These are phyloP conservation scores for Colletotrichum echinochloae DNA, from an alignment of 2,329 filamentous ascomycete species.

Conservation along the genomic window DNA sequence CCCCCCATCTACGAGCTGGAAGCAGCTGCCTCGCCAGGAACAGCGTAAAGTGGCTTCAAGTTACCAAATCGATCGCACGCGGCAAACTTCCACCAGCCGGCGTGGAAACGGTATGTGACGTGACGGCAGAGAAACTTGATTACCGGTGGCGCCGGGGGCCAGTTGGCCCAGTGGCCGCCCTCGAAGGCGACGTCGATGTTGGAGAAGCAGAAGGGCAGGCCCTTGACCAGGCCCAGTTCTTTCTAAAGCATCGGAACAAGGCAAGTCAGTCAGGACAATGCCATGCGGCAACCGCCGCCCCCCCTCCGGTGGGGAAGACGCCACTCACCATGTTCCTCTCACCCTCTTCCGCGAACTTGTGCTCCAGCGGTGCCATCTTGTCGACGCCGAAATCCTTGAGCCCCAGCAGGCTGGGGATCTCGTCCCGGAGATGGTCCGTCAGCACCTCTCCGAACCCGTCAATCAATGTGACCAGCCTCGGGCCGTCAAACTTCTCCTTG, in stretches of 20 bases:
- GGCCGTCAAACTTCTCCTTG: constrained; percentile 46
- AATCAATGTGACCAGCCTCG: constrained; percentile 45
- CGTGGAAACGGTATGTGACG: constrained; percentile 42
- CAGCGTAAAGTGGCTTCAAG: constrained; percentile 45
- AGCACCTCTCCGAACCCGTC: constrained; percentile 48
- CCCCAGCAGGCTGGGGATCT: constrained; percentile 48
- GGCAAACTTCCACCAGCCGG: constrained; percentile 45
- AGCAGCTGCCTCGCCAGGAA: constrained; percentile 22
- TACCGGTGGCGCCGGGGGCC: constrained; percentile 39
- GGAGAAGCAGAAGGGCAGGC: constrained; percentile 41
- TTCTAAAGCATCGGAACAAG: constrained; percentile 42
- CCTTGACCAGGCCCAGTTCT: constrained; percentile 38
- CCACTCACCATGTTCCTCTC: constrained; percentile 43
- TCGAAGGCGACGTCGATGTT: constrained; percentile 45
- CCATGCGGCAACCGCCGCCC: not conserved
- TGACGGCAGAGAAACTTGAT: constrained; percentile 42
- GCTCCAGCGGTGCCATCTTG: constrained; percentile 43
- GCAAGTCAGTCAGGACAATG: too few relatives aligned
- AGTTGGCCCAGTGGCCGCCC: constrained; percentile 48
- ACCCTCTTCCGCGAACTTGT: constrained; percentile 39
- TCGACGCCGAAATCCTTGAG: constrained; percentile 45
- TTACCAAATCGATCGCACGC: constrained; percentile 43
- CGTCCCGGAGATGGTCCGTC: constrained; percentile 48
- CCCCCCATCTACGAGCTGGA: not conserved
- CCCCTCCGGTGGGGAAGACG: too few relatives aligned